Evolutionary conservation across 768 basidiomycete genomes (phyloP).

Genomic region (Suillus weaverae): DNA sequence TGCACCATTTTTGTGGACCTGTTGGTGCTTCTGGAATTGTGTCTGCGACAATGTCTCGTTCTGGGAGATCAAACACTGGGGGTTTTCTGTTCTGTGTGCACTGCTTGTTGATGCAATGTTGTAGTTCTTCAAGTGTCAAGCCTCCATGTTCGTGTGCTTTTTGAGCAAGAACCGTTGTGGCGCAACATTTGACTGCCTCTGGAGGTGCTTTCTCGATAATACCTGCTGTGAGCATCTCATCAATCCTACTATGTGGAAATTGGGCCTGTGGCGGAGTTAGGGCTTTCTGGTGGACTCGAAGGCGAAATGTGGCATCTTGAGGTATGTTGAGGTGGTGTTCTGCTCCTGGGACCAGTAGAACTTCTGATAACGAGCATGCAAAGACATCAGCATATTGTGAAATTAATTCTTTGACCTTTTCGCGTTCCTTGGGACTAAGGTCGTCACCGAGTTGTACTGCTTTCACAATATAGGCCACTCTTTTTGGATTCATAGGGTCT

Average conservation of each 20-base stretch:
- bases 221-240: conserved; percentile 6
- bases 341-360: conserved; percentile 22
- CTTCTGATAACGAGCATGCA: conserved; percentile 40
- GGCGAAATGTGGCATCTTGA: neutral
- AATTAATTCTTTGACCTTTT: conserved; percentile 26
- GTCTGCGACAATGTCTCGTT: too few relatives aligned
- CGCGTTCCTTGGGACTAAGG: conserved; percentile 23
- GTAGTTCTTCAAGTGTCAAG: conserved; percentile 34
- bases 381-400: conserved; percentile 39
- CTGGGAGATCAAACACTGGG: too few relatives aligned
- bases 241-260: neutral
- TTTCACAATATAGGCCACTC: conserved; percentile 22
- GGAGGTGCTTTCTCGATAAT: too few relatives aligned
- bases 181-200: neutral
- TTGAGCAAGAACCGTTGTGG: conserved; percentile 35
- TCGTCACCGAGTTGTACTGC: conserved; percentile 32
- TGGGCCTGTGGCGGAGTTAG: conserved; percentile 5
- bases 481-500: conserved; percentile 7
- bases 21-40: too few relatives aligned
- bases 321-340: conserved; percentile 1
- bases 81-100: neutral
- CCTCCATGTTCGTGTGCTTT: conserved; percentile 36
- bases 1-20: too few relatives aligned
- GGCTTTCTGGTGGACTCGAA: neutral
- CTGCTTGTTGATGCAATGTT: conserved; percentile 28